Conservation (phyloP, 306 rosid genomes). For the Inga leiocalycina region DNA sequence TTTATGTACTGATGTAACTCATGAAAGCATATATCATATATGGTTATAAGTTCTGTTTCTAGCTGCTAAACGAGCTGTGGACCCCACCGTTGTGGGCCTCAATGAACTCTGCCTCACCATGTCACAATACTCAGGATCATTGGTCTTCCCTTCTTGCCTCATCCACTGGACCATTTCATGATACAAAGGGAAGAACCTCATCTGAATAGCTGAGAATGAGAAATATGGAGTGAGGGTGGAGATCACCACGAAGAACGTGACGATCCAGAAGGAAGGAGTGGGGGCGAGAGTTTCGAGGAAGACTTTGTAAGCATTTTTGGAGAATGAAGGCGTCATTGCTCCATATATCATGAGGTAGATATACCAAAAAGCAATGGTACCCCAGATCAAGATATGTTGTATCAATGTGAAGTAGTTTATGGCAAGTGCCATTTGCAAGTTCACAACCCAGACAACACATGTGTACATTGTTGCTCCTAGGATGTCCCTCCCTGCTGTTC, state of each 20-base stretch:
- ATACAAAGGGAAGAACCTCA: conserved; percentile 86
- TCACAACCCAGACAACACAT: conserved; percentile 85
- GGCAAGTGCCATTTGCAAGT: conserved; percentile 81
- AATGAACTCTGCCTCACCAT: conserved; percentile 47
- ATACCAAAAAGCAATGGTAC: conserved; percentile 80
- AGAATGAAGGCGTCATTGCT: conserved; percentile 56
- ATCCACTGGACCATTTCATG: conserved; percentile 80
- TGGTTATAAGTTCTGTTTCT: conserved; percentile 37
- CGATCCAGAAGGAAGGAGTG: conserved; percentile 68
- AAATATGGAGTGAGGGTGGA: conserved; percentile 74
- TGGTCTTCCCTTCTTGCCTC: conserved; percentile 50
- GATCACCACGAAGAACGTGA: conserved; percentile 56
- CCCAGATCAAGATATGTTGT: conserved; percentile 87
- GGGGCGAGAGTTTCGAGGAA: conserved; percentile 80
- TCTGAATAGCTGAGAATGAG: conserved; percentile 59
- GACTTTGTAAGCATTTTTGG: conserved; percentile 70
- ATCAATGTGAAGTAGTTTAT: conserved; percentile 82
- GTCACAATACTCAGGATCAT: conserved; percentile 53
- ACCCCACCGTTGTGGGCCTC: conserved; percentile 47
- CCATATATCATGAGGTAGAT: conserved; percentile 72
- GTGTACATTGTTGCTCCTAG: conserved; percentile 82
- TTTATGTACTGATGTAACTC: background rate
- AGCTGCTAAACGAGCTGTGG: conserved; percentile 60
- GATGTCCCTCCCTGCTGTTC: conserved; percentile 76
- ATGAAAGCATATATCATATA: conserved; percentile 18